Percentiles rank a stretch among this genome's conserved stretches.
phyloP scores from a whole-genome alignment of 805 yeast species.

The Suhomyces tanzawaensis region DNA sequence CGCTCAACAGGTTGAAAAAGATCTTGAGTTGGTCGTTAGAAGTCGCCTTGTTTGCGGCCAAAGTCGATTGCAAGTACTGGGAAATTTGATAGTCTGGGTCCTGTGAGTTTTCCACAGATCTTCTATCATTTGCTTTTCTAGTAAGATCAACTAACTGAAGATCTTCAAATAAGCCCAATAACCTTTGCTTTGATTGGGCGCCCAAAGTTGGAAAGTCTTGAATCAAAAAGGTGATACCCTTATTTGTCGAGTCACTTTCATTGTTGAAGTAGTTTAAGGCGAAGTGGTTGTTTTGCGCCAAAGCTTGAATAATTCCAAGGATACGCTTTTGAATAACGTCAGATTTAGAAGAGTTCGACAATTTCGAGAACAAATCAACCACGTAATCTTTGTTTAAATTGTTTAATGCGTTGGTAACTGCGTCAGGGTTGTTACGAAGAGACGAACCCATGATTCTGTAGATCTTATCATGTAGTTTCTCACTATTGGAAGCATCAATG shows the following conservation, averaged over 20 bases:
- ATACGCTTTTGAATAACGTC: conserved; percentile 44
- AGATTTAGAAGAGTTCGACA: conserved; percentile 16
- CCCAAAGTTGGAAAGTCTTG: conserved; percentile 27
- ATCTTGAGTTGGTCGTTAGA: conserved; percentile 7
- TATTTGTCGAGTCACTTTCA: conserved; percentile 8
- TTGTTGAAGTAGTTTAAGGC: conserved; percentile 23
- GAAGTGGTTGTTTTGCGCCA: conserved; percentile 38
- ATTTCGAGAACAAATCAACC: conserved; percentile 18
- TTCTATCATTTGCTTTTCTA: conserved; percentile 13
- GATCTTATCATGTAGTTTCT: conserved; percentile 46
- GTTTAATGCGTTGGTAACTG: conserved; percentile 38
- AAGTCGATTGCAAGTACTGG: conserved; percentile 30
- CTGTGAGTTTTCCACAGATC: conserved; percentile 15
- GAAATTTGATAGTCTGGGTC: conserved; percentile 34
- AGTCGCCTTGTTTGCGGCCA: conserved; percentile 20
- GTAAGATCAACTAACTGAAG: conserved; percentile 18
- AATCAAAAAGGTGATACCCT: conserved; percentile 25
- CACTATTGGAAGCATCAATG: conserved; percentile 9
- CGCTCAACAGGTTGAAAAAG: conserved; percentile 22
- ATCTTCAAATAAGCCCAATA: conserved; percentile 49
- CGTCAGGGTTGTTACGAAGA: conserved; percentile 71
- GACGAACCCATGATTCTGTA: conserved; percentile 64
- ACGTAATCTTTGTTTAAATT: conserved; percentile 19
- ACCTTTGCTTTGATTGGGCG: conserved; percentile 33
- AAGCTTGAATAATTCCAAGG: conserved; percentile 51